These are phyloP conservation scores for Trifolium fragiferum DNA, from an alignment of 306 rosid genomes.

Conservation along the genomic window DNA sequence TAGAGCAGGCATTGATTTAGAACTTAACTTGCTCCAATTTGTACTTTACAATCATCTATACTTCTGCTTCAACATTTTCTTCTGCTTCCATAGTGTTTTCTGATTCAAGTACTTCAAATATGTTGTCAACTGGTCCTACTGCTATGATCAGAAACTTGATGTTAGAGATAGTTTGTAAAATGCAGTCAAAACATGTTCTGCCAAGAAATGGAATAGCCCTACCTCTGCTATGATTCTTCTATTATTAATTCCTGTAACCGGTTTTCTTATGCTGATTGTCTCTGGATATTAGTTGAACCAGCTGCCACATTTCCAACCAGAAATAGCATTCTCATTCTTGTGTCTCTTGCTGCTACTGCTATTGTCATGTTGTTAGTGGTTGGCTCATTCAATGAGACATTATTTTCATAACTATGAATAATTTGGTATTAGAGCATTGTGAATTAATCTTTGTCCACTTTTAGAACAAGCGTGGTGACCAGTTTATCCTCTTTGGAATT, in stretches of 20 bases:
- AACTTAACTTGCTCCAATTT: conserved; percentile 14
- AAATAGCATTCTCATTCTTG: conserved; percentile 37
- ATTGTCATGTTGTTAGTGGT: conserved; percentile 28
- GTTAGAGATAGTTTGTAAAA: conserved; percentile 80
- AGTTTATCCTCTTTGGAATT: too few species aligned
- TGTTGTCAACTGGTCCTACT: conserved; percentile 73
- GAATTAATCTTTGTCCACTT: conserved; percentile 82
- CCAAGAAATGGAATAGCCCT: conserved; percentile 86
- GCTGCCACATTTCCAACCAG: conserved; percentile 90
- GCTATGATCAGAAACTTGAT: conserved; percentile 80
- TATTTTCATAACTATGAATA: conserved; percentile 68
- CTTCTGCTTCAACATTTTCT: not conserved
- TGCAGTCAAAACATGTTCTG: conserved; percentile 79
- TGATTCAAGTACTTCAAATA: too few species aligned
- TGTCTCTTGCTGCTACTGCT: conserved; percentile 51
- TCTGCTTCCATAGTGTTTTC: not conserved
- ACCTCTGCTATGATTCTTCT: conserved; percentile 80
- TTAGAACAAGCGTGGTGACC: conserved; percentile 62
- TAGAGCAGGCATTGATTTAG: conserved; percentile 71
- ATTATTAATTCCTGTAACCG: conserved; percentile 74
- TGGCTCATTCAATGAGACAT: conserved; percentile 45
- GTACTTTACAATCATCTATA: not conserved
- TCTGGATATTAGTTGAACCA: conserved; percentile 75
- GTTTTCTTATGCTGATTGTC: conserved; percentile 88
- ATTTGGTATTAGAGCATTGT: conserved; percentile 85